Evolutionary conservation across 2,329 filamentous ascomycete genomes (phyloP).

Genomic region (Clonostachys rosea): DNA sequence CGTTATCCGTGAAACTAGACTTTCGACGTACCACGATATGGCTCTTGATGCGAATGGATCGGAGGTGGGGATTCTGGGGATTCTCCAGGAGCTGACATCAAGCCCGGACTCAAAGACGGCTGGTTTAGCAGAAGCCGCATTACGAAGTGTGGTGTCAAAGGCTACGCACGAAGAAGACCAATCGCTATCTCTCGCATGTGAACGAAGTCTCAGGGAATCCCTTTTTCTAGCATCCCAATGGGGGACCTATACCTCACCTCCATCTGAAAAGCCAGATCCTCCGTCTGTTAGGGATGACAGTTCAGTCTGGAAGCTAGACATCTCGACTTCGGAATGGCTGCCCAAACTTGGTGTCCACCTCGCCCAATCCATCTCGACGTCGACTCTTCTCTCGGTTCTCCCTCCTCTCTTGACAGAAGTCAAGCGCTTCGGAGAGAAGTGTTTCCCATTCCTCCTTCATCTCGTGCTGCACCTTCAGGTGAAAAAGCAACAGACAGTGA

Average conservation of each 20-base stretch:
- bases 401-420: constrained; percentile 61
- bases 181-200: constrained; percentile 43
- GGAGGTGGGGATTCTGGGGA: constrained; percentile 55
- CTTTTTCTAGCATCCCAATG: constrained; percentile 52
- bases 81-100: constrained; percentile 58
- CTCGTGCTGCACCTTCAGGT: constrained; percentile 67
- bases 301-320: constrained; percentile 21
- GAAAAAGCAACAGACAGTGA: constrained; percentile 55
- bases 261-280: constrained; percentile 36
- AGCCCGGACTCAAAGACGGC: constrained; percentile 50
- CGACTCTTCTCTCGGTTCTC: constrained; percentile 67
- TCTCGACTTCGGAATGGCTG: constrained; percentile 53
- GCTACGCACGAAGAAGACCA: constrained; percentile 41
- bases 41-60: constrained; percentile 49
- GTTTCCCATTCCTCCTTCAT: constrained; percentile 83
- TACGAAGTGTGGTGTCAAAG: constrained; percentile 52
- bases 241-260: constrained; percentile 48
- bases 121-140: constrained; percentile 55
- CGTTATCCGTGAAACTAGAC: constrained; percentile 54
- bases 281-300: constrained; percentile 6
- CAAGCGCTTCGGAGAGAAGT: constrained; percentile 63
- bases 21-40: constrained; percentile 43
- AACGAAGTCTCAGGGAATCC: constrained; percentile 44
- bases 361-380: constrained; percentile 51
- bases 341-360: constrained; percentile 57